Conservation (phyloP, 345 rosid genomes). For the Citrus reticulata region DNA sequence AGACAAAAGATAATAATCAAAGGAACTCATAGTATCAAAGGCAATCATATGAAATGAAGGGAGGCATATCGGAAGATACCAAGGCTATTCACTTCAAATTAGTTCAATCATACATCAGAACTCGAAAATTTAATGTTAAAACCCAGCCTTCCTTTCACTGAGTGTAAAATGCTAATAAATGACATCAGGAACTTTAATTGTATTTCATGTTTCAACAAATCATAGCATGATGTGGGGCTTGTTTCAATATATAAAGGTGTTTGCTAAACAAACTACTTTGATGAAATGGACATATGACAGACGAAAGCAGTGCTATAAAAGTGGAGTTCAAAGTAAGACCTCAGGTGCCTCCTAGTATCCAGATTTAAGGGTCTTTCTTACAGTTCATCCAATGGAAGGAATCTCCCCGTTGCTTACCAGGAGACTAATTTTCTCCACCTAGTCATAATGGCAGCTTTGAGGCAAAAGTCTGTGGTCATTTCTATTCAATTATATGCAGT, state of each 20-base stretch:
- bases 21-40: conserved; percentile 4
- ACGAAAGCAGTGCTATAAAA: neutral
- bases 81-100: neutral
- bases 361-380: neutral
- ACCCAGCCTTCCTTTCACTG: neutral
- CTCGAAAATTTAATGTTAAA: neutral
- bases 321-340: neutral
- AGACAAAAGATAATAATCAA: conserved; percentile 4
- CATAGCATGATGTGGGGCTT: neutral
- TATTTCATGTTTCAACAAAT: neutral
- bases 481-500: neutral
- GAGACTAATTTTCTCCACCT: neutral
- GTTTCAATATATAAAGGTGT: neutral
- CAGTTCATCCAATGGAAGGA: neutral
- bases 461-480: neutral
- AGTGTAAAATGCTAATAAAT: neutral
- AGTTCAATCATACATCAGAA: neutral
- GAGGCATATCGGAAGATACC: neutral
- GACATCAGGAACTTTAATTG: neutral
- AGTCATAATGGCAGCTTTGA: neutral
- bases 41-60: conserved; percentile 14
- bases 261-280: neutral
- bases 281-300: neutral
- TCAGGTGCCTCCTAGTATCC: neutral
- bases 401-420: neutral